Evolutionary conservation across 257 asterid species (phyloP).

Genomic region (Cinchona pubescens): DNA sequence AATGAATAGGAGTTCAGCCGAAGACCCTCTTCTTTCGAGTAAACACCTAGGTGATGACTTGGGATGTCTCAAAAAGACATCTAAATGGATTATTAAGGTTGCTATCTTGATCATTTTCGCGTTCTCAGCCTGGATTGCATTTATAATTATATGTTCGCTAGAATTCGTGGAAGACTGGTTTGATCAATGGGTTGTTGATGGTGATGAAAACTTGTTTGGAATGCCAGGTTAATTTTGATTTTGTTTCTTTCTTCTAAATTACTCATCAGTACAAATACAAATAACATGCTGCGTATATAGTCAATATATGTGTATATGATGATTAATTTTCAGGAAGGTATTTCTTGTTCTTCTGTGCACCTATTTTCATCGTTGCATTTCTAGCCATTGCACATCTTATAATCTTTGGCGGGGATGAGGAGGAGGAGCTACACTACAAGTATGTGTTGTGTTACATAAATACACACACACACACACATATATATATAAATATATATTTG

Average conservation of each 20-base stretch:
- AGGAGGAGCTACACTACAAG: constrained; percentile 42
- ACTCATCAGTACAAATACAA: neutral
- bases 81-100: constrained; percentile 49
- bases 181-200: constrained; percentile 17
- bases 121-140: constrained; percentile 59
- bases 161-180: constrained; percentile 11
- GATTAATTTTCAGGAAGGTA: constrained; percentile 44
- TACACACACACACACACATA: too few species aligned
- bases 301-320: too few species aligned
- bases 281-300: too few species aligned
- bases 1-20: constrained; percentile 51
- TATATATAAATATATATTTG: neutral
- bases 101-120: constrained; percentile 57
- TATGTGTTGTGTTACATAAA: neutral
- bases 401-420: constrained; percentile 49
- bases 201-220: constrained; percentile 43
- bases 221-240: constrained; percentile 34
- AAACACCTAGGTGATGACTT: constrained; percentile 32
- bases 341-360: constrained; percentile 60
- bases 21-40: constrained; percentile 44
- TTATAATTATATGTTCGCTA: constrained; percentile 49
- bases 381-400: constrained; percentile 47
- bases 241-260: neutral
- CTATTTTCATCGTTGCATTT: constrained; percentile 60
- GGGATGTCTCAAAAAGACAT: constrained; percentile 24